A percentile compares a stretch with the other conserved stretches of the same genome.
Evolutionary conservation across 2,329 filamentous ascomycete genomes (phyloP).

Genomic region (Mycosphaerelloides madeirae): DNA sequence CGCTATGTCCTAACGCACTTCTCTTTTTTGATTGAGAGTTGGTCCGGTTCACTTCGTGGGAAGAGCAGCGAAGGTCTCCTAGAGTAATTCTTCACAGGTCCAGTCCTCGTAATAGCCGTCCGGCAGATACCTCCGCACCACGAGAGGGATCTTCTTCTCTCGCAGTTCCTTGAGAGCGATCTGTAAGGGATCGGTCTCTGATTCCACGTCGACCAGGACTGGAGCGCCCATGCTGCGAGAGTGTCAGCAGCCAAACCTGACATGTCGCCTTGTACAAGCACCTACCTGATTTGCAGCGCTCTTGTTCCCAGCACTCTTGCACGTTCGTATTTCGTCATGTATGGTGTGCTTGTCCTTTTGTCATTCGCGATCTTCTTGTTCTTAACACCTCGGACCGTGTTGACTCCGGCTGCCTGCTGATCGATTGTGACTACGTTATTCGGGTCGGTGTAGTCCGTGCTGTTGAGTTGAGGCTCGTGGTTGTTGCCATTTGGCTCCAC

Average conservation of each 20-base stretch:
- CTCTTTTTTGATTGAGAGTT: background rate
- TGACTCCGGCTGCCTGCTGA: conserved; percentile 26
- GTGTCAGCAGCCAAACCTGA: conserved; percentile 2
- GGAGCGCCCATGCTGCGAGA: conserved; percentile 84
- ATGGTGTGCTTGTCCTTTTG: conserved; percentile 86
- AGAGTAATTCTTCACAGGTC: conserved; percentile 92
- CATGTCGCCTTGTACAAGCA: background rate
- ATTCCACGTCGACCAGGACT: conserved; percentile 91
- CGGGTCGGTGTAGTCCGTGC: conserved; percentile 30
- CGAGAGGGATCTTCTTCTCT: conserved; percentile 97
- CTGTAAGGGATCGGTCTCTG: conserved; percentile 94
- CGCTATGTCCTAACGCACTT: conserved; percentile 8
- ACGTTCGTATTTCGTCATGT: conserved; percentile 99
- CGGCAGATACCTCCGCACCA: conserved; percentile 90
- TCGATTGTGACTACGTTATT: conserved; percentile 47
- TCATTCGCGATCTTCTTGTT: conserved; percentile 88
- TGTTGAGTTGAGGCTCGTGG: conserved; percentile 18
- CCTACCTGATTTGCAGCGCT: conserved; percentile 88
- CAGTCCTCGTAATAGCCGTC: conserved; percentile 99
- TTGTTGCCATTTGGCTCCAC: conserved; percentile 15
- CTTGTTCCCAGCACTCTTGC: conserved; percentile 89
- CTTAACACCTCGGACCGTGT: conserved; percentile 54
- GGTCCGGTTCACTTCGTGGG: background rate
- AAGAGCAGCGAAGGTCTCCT: conserved; percentile 18
- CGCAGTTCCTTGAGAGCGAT: conserved; percentile 96